These are phyloP conservation scores for Pleurotus tuber-regium DNA, from an alignment of 768 basidiomycete species.

Conservation along the genomic window DNA sequence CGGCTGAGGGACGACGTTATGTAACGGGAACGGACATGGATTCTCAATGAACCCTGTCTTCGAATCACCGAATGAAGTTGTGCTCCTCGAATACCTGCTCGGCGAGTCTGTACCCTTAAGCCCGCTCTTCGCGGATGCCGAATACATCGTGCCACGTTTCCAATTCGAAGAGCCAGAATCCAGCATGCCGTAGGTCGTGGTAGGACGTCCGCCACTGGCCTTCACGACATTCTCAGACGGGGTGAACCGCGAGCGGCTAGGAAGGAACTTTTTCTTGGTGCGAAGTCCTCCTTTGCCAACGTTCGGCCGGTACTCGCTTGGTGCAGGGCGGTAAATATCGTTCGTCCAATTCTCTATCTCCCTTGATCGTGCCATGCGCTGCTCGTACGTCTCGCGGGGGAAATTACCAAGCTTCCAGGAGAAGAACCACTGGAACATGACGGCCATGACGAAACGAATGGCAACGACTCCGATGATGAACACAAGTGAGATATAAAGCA, in stretches of 20 bases:
- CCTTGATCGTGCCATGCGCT: slow-evolving; percentile 83
- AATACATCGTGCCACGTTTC: slow-evolving; percentile 59
- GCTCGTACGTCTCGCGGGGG: slow-evolving; percentile 87
- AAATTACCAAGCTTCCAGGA: slow-evolving; percentile 95
- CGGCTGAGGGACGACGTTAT: slow-evolving; percentile 90
- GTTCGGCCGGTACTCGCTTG: slow-evolving; percentile 86
- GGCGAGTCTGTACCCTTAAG: slow-evolving; percentile 68
- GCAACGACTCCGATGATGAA: slow-evolving; percentile 97
- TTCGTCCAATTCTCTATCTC: slow-evolving; percentile 97
- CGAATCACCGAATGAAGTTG: slow-evolving; percentile 67
- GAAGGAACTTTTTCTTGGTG: slow-evolving; percentile 60
- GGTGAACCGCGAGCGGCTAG: slow-evolving; percentile 73
- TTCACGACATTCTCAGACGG: slow-evolving; percentile 62
- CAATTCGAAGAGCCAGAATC: slow-evolving; percentile 54
- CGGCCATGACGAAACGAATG: slow-evolving; percentile 95
- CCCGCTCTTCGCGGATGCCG: slow-evolving; percentile 37
- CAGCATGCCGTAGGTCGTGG: slow-evolving; percentile 65
- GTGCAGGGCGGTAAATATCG: slow-evolving; percentile 93
- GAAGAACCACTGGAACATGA: slow-evolving; percentile 97
- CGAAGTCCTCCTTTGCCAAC: slow-evolving; percentile 70
- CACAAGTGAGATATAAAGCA: slow-evolving; percentile 91
- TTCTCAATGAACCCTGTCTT: slow-evolving; percentile 56
- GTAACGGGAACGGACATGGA: slow-evolving; percentile 90
- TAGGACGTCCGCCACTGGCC: slow-evolving; percentile 49
- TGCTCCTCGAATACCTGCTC: slow-evolving; percentile 73